Conservation (phyloP, 1,284 basidiomycete genomes). For the Pascua sp. region DNA sequence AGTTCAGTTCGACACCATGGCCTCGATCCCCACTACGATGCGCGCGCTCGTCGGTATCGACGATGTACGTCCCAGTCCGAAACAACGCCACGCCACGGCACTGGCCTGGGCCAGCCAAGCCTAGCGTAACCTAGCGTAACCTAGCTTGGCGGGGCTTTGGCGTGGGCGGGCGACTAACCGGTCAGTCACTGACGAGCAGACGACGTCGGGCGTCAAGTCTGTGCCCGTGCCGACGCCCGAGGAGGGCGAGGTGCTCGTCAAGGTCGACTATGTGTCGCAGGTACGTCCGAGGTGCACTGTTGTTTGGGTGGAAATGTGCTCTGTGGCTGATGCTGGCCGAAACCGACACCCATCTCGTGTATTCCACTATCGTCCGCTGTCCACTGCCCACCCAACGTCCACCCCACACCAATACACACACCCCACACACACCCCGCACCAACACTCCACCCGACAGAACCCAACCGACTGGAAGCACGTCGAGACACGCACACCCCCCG, state of each 20-base stretch:
- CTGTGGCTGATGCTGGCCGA: neutral
- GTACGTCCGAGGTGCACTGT: constrained; percentile 17
- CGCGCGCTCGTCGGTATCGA: constrained; percentile 29
- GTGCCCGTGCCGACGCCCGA: constrained; percentile 33
- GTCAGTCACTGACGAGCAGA: constrained; percentile 1
- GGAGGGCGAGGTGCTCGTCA: constrained; percentile 44
- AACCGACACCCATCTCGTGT: too few species aligned
- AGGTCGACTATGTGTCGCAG: constrained; percentile 40
- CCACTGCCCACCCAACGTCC: too few species aligned
- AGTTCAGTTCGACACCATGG: too few species aligned
- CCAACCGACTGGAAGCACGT: constrained; percentile 46
- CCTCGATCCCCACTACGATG: constrained; percentile 23
- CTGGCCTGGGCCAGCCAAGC: neutral
- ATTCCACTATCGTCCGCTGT: too few species aligned
- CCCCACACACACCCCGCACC: too few species aligned
- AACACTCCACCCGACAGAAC: constrained; percentile 25
- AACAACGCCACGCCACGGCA: too few species aligned
- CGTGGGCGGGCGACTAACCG: neutral
- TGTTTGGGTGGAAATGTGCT: too few species aligned
- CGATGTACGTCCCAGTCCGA: constrained; percentile 5
- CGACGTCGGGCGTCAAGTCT: constrained; percentile 22
- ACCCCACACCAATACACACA: too few species aligned
- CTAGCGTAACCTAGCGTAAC: neutral
- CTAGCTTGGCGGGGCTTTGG: neutral
- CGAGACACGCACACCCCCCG: constrained; percentile 3